Conservation (phyloP, 116 monocot genomes). For the Papilionanthe hybrid region DNA sequence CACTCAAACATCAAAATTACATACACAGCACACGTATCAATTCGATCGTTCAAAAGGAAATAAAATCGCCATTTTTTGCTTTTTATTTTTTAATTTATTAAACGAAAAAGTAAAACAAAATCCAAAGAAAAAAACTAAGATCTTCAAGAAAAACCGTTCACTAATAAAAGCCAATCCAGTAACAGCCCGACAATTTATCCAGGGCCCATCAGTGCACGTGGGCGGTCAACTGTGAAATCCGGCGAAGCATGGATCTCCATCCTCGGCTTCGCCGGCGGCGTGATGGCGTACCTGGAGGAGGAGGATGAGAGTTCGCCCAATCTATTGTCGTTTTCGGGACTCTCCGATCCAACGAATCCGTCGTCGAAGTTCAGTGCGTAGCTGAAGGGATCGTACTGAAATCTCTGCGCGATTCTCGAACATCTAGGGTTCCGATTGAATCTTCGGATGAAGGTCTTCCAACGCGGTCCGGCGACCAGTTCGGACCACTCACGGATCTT, state of each 20-base stretch:
- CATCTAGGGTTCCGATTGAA: constrained; percentile 39
- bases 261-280: constrained; percentile 40
- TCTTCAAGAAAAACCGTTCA: too few species aligned
- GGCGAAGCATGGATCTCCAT: constrained; percentile 34
- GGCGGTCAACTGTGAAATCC: too few species aligned
- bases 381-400: constrained; percentile 87
- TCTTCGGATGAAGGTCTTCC: constrained; percentile 89
- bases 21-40: too few species aligned
- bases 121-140: too few species aligned
- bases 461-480: constrained; percentile 72
- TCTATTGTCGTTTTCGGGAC: constrained; percentile 22
- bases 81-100: too few species aligned
- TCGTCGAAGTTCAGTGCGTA: constrained; percentile 88
- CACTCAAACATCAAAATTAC: too few species aligned
- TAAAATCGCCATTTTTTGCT: too few species aligned
- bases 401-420: constrained; percentile 10
- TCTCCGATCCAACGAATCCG: constrained; percentile 10
- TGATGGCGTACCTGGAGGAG: constrained; percentile 48
- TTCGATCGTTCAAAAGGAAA: too few species aligned
- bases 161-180: too few species aligned
- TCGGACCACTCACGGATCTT: constrained; percentile 78
- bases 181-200: too few species aligned
- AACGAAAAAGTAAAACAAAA: too few species aligned
- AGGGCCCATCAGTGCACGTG: too few species aligned
- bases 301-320: constrained; percentile 40